phyloP scores from a whole-genome alignment of 148 eudicot species.

The Silene uniflora region DNA sequence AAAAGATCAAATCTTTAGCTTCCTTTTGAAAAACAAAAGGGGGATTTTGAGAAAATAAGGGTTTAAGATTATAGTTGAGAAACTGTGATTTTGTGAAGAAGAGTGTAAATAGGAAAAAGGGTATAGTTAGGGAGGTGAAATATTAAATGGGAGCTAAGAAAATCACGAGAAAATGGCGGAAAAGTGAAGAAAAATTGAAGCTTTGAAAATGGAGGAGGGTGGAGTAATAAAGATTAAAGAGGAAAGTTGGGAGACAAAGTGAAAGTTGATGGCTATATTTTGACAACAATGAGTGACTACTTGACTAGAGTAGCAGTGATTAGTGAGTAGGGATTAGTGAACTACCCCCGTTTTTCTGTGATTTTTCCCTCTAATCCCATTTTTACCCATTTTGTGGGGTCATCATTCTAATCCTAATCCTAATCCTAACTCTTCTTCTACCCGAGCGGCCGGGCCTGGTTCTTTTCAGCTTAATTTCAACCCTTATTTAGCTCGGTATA shows the following conservation, averaged over 20 bases:
- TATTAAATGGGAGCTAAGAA: neutral
- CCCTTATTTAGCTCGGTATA: too few relatives aligned
- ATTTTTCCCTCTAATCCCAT: too few relatives aligned
- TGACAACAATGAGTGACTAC: too few relatives aligned
- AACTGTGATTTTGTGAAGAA: neutral
- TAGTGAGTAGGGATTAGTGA: too few relatives aligned
- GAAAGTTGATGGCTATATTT: neutral
- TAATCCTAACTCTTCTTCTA: too few relatives aligned
- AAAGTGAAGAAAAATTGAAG: neutral
- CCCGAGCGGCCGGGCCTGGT: too few relatives aligned
- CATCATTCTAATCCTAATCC: too few relatives aligned
- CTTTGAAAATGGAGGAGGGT: neutral
- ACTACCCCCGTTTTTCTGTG: too few relatives aligned
- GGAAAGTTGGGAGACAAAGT: neutral
- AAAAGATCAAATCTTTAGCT: neutral
- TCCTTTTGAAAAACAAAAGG: neutral
- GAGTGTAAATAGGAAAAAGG: neutral
- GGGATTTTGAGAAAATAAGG: slow-evolving; percentile 5
- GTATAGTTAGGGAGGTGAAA: neutral
- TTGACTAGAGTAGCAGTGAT: too few relatives aligned
- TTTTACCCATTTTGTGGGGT: too few relatives aligned
- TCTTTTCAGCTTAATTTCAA: too few relatives aligned
- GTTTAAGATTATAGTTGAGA: slow-evolving; percentile 3
- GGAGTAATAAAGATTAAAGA: neutral
- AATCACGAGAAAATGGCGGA: slow-evolving; percentile 31